Evolutionary conservation across 352 stramenopile genomes (phyloP).

Genomic region (Phytophthora sansomeana): DNA sequence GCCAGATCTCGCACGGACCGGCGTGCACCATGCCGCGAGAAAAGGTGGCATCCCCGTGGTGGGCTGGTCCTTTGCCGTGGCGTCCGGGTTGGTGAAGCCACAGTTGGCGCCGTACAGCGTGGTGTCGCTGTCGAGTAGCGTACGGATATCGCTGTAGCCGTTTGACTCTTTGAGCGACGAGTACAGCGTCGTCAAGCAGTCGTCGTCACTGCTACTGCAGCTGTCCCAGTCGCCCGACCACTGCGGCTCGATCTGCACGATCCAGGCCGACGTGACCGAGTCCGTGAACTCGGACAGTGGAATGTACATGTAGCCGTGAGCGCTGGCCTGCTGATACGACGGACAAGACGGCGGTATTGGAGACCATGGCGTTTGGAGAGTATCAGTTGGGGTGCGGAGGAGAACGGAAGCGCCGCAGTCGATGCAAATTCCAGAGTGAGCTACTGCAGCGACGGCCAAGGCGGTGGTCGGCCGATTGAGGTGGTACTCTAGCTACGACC

Average conservation of each 20-base stretch:
- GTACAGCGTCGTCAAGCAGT: conserved; percentile 31
- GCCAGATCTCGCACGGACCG: conserved; percentile 34
- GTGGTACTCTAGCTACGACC: conserved; percentile 15
- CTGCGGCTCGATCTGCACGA: conserved; percentile 42
- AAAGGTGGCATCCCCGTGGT: conserved; percentile 29
- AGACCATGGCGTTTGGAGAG: conserved; percentile 24
- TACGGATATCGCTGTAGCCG: conserved; percentile 34
- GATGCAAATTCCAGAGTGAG: conserved; percentile 29
- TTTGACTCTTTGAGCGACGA: conserved; percentile 19
- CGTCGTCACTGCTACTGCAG: conserved; percentile 31
- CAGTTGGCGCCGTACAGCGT: conserved; percentile 38
- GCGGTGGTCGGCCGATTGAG: neutral
- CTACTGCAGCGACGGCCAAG: neutral
- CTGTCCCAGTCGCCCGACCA: conserved; percentile 31
- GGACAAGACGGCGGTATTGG: conserved; percentile 25
- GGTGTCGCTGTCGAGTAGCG: conserved; percentile 33
- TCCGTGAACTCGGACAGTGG: conserved; percentile 38
- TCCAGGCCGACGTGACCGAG: conserved; percentile 34
- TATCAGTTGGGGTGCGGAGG: neutral
- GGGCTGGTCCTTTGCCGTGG: conserved; percentile 28
- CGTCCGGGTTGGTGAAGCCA: conserved; percentile 37
- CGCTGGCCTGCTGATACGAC: conserved; percentile 18
- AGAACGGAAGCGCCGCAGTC: conserved; percentile 3
- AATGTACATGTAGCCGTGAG: conserved; percentile 49
- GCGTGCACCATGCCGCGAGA: conserved; percentile 32